Percentiles rank a stretch among this genome's conserved stretches.
phyloP scores from a whole-genome alignment of 1,284 basidiomycete species.

The Papiliotrema flavescens region DNA sequence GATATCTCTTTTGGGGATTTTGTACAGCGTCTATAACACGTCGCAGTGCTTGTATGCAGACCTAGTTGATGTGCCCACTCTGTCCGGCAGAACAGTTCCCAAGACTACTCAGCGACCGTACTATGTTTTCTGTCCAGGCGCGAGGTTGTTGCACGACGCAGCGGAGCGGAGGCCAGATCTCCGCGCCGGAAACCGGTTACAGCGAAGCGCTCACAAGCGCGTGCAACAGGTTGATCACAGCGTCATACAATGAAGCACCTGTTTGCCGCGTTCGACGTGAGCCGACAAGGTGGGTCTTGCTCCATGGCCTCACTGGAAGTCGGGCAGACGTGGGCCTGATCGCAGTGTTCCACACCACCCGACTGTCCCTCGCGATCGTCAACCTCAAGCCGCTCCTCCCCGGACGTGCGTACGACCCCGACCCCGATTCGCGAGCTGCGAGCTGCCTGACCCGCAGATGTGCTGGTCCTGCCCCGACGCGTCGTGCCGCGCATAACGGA shows the following conservation, averaged over 20 bases:
- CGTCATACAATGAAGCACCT: conserved; percentile 38
- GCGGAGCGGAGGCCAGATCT: no score
- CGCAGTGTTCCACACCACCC: conserved; percentile 66
- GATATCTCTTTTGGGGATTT: no score
- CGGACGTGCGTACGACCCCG: conserved; percentile 63
- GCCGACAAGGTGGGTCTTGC: conserved; percentile 56
- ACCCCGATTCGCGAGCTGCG: background rate
- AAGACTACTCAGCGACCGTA: no score
- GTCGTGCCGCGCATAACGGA: conserved; percentile 72
- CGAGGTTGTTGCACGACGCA: no score
- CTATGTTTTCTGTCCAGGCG: no score
- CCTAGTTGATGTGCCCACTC: no score
- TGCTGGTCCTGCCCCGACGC: conserved; percentile 76
- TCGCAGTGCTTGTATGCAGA: no score
- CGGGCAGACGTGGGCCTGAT: background rate
- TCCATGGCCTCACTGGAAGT: background rate
- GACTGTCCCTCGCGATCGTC: conserved; percentile 73
- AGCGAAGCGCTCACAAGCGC: no score
- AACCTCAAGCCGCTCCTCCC: conserved; percentile 90
- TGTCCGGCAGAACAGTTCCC: no score
- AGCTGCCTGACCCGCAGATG: conserved; percentile 58
- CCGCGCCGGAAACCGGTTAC: no score
- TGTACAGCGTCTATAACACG: no score
- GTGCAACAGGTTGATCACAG: background rate
- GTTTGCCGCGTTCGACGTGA: conserved; percentile 81